Conservation (phyloP, 306 rosid genomes). For the Rubus idaeus region DNA sequence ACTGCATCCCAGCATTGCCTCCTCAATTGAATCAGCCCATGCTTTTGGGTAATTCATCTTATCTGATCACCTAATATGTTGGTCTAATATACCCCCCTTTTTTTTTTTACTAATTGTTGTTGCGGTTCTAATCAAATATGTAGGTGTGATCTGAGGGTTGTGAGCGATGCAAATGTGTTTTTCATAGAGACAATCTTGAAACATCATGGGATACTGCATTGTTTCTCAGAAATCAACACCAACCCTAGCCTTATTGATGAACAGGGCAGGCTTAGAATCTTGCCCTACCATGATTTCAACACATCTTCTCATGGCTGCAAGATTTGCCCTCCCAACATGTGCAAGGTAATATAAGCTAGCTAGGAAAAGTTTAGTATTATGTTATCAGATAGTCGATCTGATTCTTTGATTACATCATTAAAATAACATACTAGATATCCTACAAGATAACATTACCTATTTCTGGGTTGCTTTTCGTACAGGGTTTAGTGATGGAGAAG, state of each 20-base stretch:
- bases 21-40: constrained; percentile 52
- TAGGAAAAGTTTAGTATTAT: background rate
- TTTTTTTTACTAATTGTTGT: too few species aligned
- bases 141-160: constrained; percentile 65
- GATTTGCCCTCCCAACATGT: constrained; percentile 74
- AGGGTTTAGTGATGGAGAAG: constrained; percentile 57
- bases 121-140: background rate
- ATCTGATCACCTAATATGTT: background rate
- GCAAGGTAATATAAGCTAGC: constrained; percentile 44
- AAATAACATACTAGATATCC: background rate
- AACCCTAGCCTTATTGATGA: constrained; percentile 55
- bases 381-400: background rate
- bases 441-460: background rate
- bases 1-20: constrained; percentile 45
- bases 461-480: background rate
- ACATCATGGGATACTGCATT: constrained; percentile 46
- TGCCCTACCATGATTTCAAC: constrained; percentile 60
- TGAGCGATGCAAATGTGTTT: constrained; percentile 64
- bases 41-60: constrained; percentile 46
- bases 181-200: constrained; percentile 61
- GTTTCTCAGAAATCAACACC: constrained; percentile 52
- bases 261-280: constrained; percentile 53
- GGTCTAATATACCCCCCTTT: too few species aligned
- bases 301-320: constrained; percentile 59
- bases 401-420: background rate